phyloP scores from a whole-genome alignment of 345 rosid species.

The Salix koriyanagi region DNA sequence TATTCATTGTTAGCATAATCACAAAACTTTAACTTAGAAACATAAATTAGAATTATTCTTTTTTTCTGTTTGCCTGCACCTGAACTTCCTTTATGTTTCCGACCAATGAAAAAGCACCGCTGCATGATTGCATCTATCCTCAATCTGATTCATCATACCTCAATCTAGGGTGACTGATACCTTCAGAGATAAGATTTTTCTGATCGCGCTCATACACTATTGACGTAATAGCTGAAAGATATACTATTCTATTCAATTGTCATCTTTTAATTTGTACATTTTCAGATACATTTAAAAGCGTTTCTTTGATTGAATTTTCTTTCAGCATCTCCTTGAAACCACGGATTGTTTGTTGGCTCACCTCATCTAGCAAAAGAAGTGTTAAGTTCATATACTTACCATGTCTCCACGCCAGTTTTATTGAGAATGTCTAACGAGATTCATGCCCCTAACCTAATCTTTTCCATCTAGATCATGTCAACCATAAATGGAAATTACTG shows the following conservation, averaged over 20 bases:
- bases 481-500: background rate
- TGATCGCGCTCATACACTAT: background rate
- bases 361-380: background rate
- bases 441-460: background rate
- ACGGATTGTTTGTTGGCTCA: background rate
- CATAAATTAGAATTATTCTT: background rate
- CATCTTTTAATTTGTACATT: background rate
- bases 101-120: background rate
- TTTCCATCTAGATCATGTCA: background rate
- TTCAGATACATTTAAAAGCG: background rate
- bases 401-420: background rate
- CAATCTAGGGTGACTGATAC: background rate
- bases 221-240: background rate
- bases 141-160: no score
- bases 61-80: no score
- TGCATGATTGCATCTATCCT: background rate
- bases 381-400: background rate
- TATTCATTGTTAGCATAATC: background rate
- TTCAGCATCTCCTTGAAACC: background rate
- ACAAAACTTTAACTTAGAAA: background rate
- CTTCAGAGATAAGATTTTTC: background rate
- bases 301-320: background rate
- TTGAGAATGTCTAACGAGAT: background rate
- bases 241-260: background rate
- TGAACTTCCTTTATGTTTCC: background rate